These are phyloP conservation scores for Paraphaeosphaeria sporulosa DNA, from an alignment of 2,329 filamentous ascomycete genomes.

Conservation along the genomic window DNA sequence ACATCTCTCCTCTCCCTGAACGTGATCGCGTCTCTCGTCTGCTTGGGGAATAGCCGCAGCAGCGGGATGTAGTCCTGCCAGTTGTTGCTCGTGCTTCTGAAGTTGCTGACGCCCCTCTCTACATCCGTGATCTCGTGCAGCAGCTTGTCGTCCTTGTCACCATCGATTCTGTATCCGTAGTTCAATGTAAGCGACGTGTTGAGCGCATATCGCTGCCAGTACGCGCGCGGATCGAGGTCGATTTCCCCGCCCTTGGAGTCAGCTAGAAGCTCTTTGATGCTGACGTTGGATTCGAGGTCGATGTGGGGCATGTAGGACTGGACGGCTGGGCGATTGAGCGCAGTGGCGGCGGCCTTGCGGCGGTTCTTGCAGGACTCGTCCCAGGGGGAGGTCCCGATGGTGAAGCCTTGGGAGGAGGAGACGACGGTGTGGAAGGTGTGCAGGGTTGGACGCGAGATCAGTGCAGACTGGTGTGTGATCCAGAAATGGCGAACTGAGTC, in stretches of 20 bases:
- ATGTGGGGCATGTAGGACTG: constrained; percentile 85
- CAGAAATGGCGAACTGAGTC: constrained; percentile 76
- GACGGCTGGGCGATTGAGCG: constrained; percentile 77
- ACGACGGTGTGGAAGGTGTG: constrained; percentile 74
- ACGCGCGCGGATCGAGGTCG: constrained; percentile 74
- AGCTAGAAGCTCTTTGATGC: constrained; percentile 74
- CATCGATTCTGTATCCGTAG: constrained; percentile 79
- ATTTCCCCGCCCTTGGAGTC: constrained; percentile 68
- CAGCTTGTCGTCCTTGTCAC: constrained; percentile 71
- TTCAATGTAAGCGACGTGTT: constrained; percentile 81
- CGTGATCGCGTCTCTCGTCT: constrained; percentile 68
- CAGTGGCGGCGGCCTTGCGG: constrained; percentile 79
- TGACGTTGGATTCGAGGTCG: constrained; percentile 75
- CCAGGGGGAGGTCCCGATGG: constrained; percentile 83
- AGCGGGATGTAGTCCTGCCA: constrained; percentile 86
- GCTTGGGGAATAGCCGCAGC: constrained; percentile 69
- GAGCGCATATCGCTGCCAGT: constrained; percentile 78
- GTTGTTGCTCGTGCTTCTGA: constrained; percentile 81
- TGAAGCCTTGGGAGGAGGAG: constrained; percentile 59
- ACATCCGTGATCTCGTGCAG: constrained; percentile 78
- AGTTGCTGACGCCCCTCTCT: constrained; percentile 77
- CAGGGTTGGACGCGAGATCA: constrained; percentile 79
- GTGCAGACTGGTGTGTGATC: constrained; percentile 78
- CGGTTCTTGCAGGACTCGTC: constrained; percentile 80
- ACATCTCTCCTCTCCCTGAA: constrained; percentile 74